Percentiles rank a stretch among this genome's conserved stretches.
phyloP scores from a whole-genome alignment of 805 yeast species.

The Babjeviella inositovora region DNA sequence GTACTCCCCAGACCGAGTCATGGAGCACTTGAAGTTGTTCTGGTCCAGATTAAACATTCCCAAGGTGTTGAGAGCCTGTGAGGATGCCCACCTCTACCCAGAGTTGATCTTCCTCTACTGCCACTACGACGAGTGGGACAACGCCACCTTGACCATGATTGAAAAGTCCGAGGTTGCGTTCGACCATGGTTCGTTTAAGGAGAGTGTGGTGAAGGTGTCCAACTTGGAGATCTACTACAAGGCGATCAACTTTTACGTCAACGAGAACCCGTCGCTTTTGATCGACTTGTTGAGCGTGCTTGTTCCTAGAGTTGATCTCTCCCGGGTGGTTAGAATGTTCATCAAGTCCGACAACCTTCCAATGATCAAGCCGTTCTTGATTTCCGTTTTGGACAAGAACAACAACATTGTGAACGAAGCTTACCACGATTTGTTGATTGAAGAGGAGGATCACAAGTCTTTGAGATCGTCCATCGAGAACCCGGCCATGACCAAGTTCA shows the following conservation, averaged over 20 bases:
- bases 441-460: constrained; percentile 91
- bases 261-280: constrained; percentile 80
- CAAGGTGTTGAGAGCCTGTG: constrained; percentile 88
- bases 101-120: constrained; percentile 92
- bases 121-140: constrained; percentile 99
- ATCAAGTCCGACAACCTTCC: constrained; percentile 93
- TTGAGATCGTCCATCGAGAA: constrained; percentile 71
- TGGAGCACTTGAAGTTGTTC: constrained; percentile 93
- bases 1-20: constrained; percentile 76
- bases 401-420: constrained; percentile 86
- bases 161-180: constrained; percentile 87
- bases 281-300: constrained; percentile 75
- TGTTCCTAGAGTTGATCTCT: constrained; percentile 81
- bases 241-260: constrained; percentile 88
- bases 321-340: constrained; percentile 90
- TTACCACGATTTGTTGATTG: constrained; percentile 87
- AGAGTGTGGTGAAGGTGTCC: constrained; percentile 84
- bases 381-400: constrained; percentile 82
- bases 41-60: constrained; percentile 98
- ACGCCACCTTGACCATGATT: constrained; percentile 93
- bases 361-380: constrained; percentile 86
- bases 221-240: constrained; percentile 94
- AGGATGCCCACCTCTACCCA: constrained; percentile 88
- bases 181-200: constrained; percentile 90
- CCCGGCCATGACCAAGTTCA: constrained; percentile 72